Percentiles rank a stretch among this genome's conserved stretches.
phyloP scores from a whole-genome alignment of 306 rosid species.

The Trifolium repens region DNA sequence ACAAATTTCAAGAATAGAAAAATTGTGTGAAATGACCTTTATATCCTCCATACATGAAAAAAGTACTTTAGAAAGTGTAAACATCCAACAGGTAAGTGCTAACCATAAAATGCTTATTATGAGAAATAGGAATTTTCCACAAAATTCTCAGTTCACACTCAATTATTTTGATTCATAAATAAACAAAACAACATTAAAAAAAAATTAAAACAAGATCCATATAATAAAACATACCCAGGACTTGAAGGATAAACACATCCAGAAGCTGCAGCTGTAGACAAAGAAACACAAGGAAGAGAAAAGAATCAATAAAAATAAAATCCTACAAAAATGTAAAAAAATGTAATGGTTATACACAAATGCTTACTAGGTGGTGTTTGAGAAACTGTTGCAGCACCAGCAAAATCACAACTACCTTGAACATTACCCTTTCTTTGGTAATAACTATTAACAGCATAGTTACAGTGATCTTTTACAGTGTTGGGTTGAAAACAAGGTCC shows the following conservation, averaged over 20 bases:
- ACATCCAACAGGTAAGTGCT: neutral
- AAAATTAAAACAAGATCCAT: neutral
- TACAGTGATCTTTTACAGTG: constrained; percentile 86
- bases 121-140: neutral
- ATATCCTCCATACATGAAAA: neutral
- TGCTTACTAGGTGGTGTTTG: constrained; percentile 65
- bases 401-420: constrained; percentile 76
- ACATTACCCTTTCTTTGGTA: constrained; percentile 71
- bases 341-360: neutral
- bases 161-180: neutral
- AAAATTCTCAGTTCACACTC: constrained; percentile 21
- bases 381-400: constrained; percentile 64
- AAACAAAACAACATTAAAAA: neutral
- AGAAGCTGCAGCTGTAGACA: constrained; percentile 61
- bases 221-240: constrained; percentile 62
- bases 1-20: constrained; percentile 1
- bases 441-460: constrained; percentile 86
- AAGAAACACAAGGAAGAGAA: constrained; percentile 29
- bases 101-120: constrained; percentile 1
- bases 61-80: neutral
- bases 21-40: constrained; percentile 13
- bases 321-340: neutral
- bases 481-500: constrained; percentile 90
- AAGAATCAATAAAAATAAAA: constrained; percentile 31
- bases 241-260: constrained; percentile 81